Percentiles rank a stretch among this genome's conserved stretches.
Conservation (phyloP, 441 rosid genomes). For the Omphalea diandra region DNA sequence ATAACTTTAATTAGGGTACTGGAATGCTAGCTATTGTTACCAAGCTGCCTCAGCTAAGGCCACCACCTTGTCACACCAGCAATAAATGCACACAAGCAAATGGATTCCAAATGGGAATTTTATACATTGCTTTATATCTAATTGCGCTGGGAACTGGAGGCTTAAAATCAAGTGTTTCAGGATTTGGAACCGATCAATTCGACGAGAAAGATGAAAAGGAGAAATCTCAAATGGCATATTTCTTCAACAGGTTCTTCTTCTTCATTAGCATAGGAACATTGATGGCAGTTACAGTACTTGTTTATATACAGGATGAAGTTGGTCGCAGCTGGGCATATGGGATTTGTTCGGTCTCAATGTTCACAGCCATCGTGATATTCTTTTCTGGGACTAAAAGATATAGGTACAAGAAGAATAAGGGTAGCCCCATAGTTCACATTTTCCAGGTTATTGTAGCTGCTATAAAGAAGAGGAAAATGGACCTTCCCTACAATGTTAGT, state of each 20-base stretch:
- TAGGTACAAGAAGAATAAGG: slow-evolving; percentile 68
- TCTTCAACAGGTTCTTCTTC: slow-evolving; percentile 88
- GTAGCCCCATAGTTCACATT: slow-evolving; percentile 86
- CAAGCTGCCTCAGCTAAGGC: slow-evolving; percentile 62
- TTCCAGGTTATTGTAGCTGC: slow-evolving; percentile 67
- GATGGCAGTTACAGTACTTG: slow-evolving; percentile 84
- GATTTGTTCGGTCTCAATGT: slow-evolving; percentile 73
- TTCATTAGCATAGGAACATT: slow-evolving; percentile 75
- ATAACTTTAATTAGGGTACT: slow-evolving; percentile 88
- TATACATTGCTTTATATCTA: slow-evolving; percentile 63
- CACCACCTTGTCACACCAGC: slow-evolving; percentile 49
- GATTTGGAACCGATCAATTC: slow-evolving; percentile 89
- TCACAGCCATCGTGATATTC: slow-evolving; percentile 50
- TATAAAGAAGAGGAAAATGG: slow-evolving; percentile 46
- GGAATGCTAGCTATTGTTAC: slow-evolving; percentile 59
- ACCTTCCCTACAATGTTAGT: slow-evolving; percentile 44
- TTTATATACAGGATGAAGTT: slow-evolving; percentile 81
- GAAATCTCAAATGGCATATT: slow-evolving; percentile 72
- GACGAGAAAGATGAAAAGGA: slow-evolving; percentile 79
- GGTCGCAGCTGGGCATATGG: slow-evolving; percentile 85
- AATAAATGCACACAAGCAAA: slow-evolving; percentile 50
- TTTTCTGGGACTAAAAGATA: slow-evolving; percentile 61
- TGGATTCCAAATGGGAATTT: slow-evolving; percentile 66
- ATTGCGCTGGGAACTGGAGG: slow-evolving; percentile 94
- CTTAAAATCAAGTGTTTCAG: slow-evolving; percentile 88